Conservation (phyloP, 768 basidiomycete species). For the Boletus edulis region DNA sequence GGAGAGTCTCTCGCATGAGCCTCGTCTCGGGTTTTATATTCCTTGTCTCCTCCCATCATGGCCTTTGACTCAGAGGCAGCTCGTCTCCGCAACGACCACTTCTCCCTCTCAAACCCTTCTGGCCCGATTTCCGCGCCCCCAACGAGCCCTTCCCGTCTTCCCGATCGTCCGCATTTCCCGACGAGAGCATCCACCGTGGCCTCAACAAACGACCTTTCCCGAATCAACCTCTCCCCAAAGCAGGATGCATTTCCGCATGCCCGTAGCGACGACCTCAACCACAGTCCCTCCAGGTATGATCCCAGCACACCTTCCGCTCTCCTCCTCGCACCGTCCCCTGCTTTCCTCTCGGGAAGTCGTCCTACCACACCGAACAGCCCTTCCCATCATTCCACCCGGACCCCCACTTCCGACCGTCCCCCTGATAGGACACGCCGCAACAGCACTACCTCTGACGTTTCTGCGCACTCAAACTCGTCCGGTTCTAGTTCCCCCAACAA, state of each 20-base stretch:
- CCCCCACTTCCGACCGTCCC: slow-evolving; percentile 54
- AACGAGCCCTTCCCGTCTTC: slow-evolving; percentile 34
- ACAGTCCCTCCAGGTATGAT: slow-evolving; percentile 30
- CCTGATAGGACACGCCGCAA: slow-evolving; percentile 46
- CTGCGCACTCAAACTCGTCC: slow-evolving; percentile 55
- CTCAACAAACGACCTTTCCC: slow-evolving; percentile 51
- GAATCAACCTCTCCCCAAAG: slow-evolving; percentile 39
- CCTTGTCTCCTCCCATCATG: slow-evolving; percentile 13
- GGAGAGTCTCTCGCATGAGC: neutral
- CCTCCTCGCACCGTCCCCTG: slow-evolving; percentile 44
- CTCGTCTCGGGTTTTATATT: neutral
- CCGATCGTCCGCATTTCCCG: slow-evolving; percentile 55
- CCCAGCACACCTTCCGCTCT: slow-evolving; percentile 9
- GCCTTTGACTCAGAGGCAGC: slow-evolving; percentile 29
- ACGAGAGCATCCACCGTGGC: slow-evolving; percentile 65
- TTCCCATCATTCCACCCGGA: slow-evolving; percentile 44
- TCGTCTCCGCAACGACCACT: slow-evolving; percentile 28
- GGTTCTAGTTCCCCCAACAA: slow-evolving; percentile 37
- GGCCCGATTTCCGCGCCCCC: slow-evolving; percentile 38
- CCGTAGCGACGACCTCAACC: slow-evolving; percentile 70
- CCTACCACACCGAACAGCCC: slow-evolving; percentile 55
- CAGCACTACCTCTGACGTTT: slow-evolving; percentile 50
- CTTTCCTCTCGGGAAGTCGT: slow-evolving; percentile 53
- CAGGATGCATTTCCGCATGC: slow-evolving; percentile 44
- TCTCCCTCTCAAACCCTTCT: slow-evolving; percentile 1